Conservation (phyloP, 768 basidiomycete species). For the Lentinus tigrinus region DNA sequence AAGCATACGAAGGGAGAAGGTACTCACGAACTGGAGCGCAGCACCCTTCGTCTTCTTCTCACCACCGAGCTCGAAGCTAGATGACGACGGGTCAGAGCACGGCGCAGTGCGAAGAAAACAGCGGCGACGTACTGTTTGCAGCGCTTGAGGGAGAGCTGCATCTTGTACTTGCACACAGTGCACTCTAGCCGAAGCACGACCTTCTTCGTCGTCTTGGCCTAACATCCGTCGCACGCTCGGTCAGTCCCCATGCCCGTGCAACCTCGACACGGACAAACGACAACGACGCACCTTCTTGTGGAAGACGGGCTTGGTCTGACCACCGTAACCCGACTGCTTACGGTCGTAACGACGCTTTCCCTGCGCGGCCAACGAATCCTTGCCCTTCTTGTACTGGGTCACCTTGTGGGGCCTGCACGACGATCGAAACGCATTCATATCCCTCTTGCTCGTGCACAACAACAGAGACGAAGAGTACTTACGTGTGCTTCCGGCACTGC, state of each 20-base stretch:
- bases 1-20: neutral
- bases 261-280: neutral
- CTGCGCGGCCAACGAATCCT: constrained; percentile 96
- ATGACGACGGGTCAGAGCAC: neutral
- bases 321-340: constrained; percentile 98
- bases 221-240: constrained; percentile 1
- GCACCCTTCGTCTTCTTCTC: constrained; percentile 99
- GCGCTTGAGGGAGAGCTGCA: constrained; percentile 93
- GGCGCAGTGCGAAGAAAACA: no score
- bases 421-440: constrained; percentile 15
- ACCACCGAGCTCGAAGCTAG: constrained; percentile 97
- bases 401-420: constrained; percentile 89
- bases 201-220: constrained; percentile 99
- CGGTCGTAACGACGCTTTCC: constrained; percentile 99
- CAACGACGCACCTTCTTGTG: constrained; percentile 90
- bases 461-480: constrained; percentile 28
- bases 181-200: constrained; percentile 97
- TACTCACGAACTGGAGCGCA: constrained; percentile 88
- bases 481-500: constrained; percentile 97
- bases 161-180: constrained; percentile 98
- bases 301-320: constrained; percentile 99
- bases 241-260: neutral
- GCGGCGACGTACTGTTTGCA: constrained; percentile 89
- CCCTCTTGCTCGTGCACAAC: neutral
- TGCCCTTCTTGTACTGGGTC: constrained; percentile 99